phyloP scores from a whole-genome alignment of 257 asterid species.

The Forsythia suspensa region DNA sequence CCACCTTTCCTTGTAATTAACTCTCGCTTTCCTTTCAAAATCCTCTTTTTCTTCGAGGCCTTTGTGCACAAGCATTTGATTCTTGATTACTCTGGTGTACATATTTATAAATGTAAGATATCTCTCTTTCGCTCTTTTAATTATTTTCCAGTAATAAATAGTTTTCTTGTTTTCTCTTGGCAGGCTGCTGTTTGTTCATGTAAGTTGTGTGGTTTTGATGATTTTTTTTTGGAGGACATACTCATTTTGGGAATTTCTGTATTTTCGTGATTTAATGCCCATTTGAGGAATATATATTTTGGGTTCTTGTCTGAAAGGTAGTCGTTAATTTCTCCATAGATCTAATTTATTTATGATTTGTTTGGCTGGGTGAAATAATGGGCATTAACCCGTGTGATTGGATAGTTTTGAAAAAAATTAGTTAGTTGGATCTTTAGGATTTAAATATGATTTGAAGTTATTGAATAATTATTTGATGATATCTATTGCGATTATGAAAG shows the following conservation, averaged over 20 bases:
- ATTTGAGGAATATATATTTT: constrained; percentile 12
- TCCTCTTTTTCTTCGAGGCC: too few relatives aligned
- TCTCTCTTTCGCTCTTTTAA: constrained; percentile 14
- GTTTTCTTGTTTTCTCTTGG: not conserved
- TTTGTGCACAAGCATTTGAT: constrained; percentile 19
- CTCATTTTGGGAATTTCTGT: constrained; percentile 2
- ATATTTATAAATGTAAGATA: constrained; percentile 30
- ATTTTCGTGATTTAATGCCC: not conserved
- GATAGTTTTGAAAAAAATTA: not conserved
- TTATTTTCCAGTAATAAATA: constrained; percentile 6
- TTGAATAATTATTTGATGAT: not conserved
- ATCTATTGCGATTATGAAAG: not conserved
- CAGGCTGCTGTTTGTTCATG: constrained; percentile 9
- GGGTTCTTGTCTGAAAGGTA: constrained; percentile 5
- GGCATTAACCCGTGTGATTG: not conserved
- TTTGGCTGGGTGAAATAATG: not conserved
- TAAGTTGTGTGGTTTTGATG: constrained; percentile 1
- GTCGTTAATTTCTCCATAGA: constrained; percentile 9
- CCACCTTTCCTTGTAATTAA: constrained; percentile 34
- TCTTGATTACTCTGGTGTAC: constrained; percentile 13
- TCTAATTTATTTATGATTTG: not conserved
- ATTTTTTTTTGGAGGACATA: not conserved
- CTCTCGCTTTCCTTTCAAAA: constrained; percentile 21
- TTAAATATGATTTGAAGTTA: too few relatives aligned
- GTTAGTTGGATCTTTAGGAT: not conserved